Conservation (phyloP, 768 basidiomycete species). For the Fomitopsis serialis region DNA sequence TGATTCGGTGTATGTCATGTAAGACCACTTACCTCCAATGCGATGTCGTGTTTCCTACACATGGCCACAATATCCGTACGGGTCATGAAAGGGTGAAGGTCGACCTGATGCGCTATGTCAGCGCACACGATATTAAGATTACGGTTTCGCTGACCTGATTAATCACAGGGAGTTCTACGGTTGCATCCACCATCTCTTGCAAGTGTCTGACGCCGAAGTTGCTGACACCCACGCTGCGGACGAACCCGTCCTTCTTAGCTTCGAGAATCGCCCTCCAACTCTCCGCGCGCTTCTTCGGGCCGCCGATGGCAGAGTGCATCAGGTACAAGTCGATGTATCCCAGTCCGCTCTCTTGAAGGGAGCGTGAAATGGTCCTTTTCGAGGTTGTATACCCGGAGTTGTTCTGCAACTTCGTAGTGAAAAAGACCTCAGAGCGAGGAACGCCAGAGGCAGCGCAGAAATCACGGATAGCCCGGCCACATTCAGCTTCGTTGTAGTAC, state of each 20-base stretch:
- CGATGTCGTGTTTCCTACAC: conserved; percentile 51
- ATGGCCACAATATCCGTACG: conserved; percentile 55
- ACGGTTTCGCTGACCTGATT: conserved; percentile 43
- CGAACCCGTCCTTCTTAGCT: conserved; percentile 52
- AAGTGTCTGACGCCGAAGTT: conserved; percentile 57
- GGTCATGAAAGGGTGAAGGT: conserved; percentile 68
- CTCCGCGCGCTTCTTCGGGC: conserved; percentile 46
- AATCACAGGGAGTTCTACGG: conserved; percentile 47
- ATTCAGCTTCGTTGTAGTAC: conserved; percentile 65
- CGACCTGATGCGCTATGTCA: conserved; percentile 30
- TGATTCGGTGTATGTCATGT: neutral
- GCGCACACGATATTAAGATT: too few species aligned
- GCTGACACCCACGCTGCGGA: conserved; percentile 63
- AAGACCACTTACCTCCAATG: conserved; percentile 47
- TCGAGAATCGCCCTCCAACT: conserved; percentile 66
- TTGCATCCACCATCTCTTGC: conserved; percentile 42
- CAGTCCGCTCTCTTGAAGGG: conserved; percentile 48
- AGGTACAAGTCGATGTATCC: conserved; percentile 69
- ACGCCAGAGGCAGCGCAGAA: conserved; percentile 43
- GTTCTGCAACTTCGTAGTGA: conserved; percentile 62
- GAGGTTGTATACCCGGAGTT: conserved; percentile 50
- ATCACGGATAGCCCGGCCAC: conserved; percentile 54
- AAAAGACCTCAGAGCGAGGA: conserved; percentile 58
- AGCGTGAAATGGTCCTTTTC: conserved; percentile 44
- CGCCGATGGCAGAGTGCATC: conserved; percentile 64